Conservation (phyloP, 768 basidiomycete genomes). For the Hirschioporus abietinus region DNA sequence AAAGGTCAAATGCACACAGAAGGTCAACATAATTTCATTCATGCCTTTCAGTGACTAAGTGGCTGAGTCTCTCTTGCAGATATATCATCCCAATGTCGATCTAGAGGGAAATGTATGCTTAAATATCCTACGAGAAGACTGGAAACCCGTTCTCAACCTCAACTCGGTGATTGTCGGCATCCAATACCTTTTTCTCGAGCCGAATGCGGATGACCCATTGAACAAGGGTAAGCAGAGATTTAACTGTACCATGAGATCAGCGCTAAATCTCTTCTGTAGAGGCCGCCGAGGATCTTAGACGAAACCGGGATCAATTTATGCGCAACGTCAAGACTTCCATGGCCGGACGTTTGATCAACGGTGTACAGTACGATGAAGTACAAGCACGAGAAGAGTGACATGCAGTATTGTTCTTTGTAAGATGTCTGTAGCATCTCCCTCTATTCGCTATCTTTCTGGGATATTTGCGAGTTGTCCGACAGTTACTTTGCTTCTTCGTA, state of each 20-base stretch:
- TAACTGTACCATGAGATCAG: slow-evolving; percentile 13
- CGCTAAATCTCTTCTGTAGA: slow-evolving; percentile 46
- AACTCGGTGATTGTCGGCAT: slow-evolving; percentile 98
- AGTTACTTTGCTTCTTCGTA: neutral
- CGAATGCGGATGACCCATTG: slow-evolving; percentile 96
- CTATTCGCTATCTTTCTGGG: slow-evolving; percentile 5
- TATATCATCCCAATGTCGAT: slow-evolving; percentile 99
- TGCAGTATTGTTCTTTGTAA: slow-evolving; percentile 12
- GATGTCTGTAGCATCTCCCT: slow-evolving; percentile 17
- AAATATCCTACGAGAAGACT: slow-evolving; percentile 98
- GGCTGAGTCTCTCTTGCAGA: slow-evolving; percentile 43
- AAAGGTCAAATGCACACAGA: slow-evolving; percentile 96
- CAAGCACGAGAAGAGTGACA: slow-evolving; percentile 35
- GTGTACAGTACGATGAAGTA: slow-evolving; percentile 77
- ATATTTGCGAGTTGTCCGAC: neutral
- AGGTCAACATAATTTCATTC: slow-evolving; percentile 42
- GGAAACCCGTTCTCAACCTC: slow-evolving; percentile 98
- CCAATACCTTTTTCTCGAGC: slow-evolving; percentile 97
- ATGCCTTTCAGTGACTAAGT: neutral
- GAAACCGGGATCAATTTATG: slow-evolving; percentile 78
- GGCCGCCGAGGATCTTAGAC: slow-evolving; percentile 91
- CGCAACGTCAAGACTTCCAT: slow-evolving; percentile 84
- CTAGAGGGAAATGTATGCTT: slow-evolving; percentile 97
- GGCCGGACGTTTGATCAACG: slow-evolving; percentile 74
- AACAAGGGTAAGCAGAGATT: slow-evolving; percentile 80